These are phyloP conservation scores for Corrigiola litoralis DNA, from an alignment of 179 eudicot genomes.

Conservation along the genomic window DNA sequence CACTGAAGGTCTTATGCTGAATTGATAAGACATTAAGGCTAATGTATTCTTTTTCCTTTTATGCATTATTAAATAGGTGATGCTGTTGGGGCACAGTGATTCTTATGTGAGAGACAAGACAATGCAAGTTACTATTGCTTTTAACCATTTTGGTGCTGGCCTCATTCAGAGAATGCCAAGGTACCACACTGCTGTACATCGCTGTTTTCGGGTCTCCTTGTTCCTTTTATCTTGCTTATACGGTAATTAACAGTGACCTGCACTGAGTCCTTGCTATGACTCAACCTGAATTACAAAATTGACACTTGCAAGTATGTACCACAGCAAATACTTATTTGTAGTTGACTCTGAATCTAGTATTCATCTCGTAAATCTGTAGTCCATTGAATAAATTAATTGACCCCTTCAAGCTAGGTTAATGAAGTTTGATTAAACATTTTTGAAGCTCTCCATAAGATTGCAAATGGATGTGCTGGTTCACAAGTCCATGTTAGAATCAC, in stretches of 20 bases:
- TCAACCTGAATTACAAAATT: too few relatives aligned
- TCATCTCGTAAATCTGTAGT: background rate
- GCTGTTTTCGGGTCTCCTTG: background rate
- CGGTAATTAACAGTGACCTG: background rate
- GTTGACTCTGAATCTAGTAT: background rate
- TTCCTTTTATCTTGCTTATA: background rate
- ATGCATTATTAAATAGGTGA: slow-evolving; percentile 26
- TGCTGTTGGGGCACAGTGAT: slow-evolving; percentile 50
- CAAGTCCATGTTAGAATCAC: background rate
- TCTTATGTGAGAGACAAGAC: slow-evolving; percentile 37
- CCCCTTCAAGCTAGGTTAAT: background rate
- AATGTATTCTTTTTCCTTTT: background rate
- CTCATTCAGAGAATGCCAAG: slow-evolving; percentile 53
- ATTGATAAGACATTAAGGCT: too few relatives aligned
- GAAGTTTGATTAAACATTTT: background rate
- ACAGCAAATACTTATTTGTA: background rate
- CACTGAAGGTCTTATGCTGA: too few relatives aligned
- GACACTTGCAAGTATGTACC: too few relatives aligned
- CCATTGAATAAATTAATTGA: background rate
- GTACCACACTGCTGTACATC: slow-evolving; percentile 11
- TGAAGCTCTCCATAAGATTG: background rate
- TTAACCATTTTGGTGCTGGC: slow-evolving; percentile 44
- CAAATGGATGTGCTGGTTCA: background rate
- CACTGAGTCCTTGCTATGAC: background rate
- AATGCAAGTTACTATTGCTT: slow-evolving; percentile 55